Percentiles rank a stretch among this genome's conserved stretches.
Evolutionary conservation across 2,329 filamentous ascomycete species (phyloP).

Genomic region (Stagonosporopsis vannaccii): DNA sequence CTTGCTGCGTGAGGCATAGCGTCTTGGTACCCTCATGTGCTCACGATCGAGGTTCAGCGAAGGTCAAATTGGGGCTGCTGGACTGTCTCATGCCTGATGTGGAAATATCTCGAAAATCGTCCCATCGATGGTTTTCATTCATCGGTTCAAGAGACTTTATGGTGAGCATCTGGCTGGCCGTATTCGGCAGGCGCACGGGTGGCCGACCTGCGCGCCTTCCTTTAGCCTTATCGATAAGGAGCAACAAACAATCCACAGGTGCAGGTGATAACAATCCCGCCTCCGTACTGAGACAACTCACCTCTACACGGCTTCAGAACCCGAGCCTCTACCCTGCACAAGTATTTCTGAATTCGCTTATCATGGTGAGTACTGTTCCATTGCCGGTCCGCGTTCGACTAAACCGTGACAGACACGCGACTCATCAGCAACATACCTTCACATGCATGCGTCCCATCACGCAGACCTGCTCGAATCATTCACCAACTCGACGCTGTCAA

Average conservation of each 20-base stretch:
- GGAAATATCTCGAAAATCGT: no score
- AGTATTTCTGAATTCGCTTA: not conserved
- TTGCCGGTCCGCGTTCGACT: not conserved
- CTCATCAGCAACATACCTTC: conserved; percentile 75
- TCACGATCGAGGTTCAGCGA: not conserved
- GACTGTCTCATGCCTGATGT: no score
- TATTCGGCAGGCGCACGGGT: not conserved
- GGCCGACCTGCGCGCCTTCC: not conserved
- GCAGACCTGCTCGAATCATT: conserved; percentile 77
- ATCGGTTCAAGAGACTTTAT: no score
- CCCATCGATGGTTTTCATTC: no score
- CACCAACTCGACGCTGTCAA: conserved; percentile 46
- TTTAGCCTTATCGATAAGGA: not conserved
- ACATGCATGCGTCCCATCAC: conserved; percentile 74
- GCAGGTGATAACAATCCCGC: not conserved
- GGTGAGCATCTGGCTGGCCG: not conserved
- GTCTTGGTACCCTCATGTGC: not conserved
- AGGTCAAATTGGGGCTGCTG: no score
- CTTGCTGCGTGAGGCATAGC: not conserved
- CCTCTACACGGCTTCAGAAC: not conserved
- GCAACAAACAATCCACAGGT: not conserved
- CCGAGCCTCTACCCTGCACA: not conserved
- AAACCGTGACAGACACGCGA: conserved; percentile 67
- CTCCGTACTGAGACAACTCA: not conserved
- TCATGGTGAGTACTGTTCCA: conserved; percentile 3